Base-by-base conservation (phyloP, 768 basidiomycete genomes). In the Suillus subalutaceus region DNA sequence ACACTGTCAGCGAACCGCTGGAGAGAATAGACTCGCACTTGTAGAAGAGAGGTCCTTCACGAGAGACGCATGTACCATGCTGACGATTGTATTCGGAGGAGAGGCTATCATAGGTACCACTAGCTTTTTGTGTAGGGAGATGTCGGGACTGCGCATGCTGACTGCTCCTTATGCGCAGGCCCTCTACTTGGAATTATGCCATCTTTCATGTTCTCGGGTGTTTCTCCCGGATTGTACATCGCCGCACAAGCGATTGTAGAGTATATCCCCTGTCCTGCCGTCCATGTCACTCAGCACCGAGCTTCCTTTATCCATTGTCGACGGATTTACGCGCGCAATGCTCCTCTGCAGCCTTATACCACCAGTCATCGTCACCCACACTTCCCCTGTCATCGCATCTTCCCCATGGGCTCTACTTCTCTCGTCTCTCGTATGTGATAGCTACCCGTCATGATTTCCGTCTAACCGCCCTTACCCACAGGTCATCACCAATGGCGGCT, bases 321-420 rank as follows among this genome's bases (percentile, higher is more conserved):
- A 97, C 74, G 93, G 88, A 12, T 85, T 94, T 67, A 87, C 89
- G 52, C 90, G 94, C 77, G 87, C 93, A 5, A 84, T 89, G 68
- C 84, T 97, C 35, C 80, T 96, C 2, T 94, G 93, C 73, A 85
- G 86, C 70, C 83, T 94, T 68, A 87, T 94, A 44, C 89, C 93
- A 6, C 88, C 91, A 13, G 73, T 86, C 61, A 87, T 94, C 9
- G 82, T 84, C 32, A 72, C 81, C 16, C 86, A 89, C 68, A 56
- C 84, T 0, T 82, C 82, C 3, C 74, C 84, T 2, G 71, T 74
- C 3, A 80, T 94, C 30, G 79, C 88, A 5, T 75, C 79, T 32
- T 94, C 92, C 1, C 92, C 94, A 3, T 90, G 91, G 86, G 85
- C 91, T 0, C 84, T 97, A 56, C 78, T 95, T 13, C 71, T 94